Percentiles rank a stretch among this genome's conserved stretches.
Conservation (phyloP, 495 filamentous ascomycete genomes). For the Penicillium atrosanguineum region DNA sequence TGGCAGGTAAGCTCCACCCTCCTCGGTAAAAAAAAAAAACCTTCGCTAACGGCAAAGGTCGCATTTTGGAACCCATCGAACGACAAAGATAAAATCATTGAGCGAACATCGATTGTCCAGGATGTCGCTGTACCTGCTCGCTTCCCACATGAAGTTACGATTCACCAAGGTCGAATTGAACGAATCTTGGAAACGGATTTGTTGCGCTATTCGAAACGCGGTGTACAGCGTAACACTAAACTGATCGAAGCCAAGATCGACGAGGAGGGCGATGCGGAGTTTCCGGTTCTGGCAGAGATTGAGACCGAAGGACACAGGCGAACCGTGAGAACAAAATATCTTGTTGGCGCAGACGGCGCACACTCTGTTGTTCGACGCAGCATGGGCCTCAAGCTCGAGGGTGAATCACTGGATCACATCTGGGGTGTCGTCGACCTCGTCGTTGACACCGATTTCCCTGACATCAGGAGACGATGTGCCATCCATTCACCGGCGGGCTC, state of each 20-base stretch:
- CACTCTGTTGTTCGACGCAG: constrained; percentile 59
- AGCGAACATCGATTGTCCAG: constrained; percentile 46
- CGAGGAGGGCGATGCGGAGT: constrained; percentile 54
- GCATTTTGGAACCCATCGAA: constrained; percentile 49
- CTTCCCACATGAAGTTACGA: constrained; percentile 53
- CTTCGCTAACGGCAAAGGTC: constrained; percentile 21
- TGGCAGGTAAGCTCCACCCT: constrained; percentile 43
- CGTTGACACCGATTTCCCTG: constrained; percentile 67
- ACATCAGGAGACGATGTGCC: constrained; percentile 64
- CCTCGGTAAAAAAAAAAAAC: not conserved
- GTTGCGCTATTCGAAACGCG: constrained; percentile 46
- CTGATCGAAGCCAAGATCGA: constrained; percentile 54
- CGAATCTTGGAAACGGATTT: constrained; percentile 58
- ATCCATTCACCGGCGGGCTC: constrained; percentile 66
- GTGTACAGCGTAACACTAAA: constrained; percentile 51
- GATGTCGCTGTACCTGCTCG: constrained; percentile 48
- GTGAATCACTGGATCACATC: constrained; percentile 62
- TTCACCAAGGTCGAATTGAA: constrained; percentile 64
- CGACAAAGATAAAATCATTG: constrained; percentile 49
- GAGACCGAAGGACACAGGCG: constrained; percentile 46
- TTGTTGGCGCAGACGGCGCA: constrained; percentile 68
- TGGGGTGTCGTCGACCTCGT: constrained; percentile 68
- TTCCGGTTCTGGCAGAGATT: constrained; percentile 34
- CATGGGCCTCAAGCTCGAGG: constrained; percentile 57
- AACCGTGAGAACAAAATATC: constrained; percentile 57